Evolutionary conservation across 768 basidiomycete genomes (phyloP).

Genomic region (Mycena epipterygia): DNA sequence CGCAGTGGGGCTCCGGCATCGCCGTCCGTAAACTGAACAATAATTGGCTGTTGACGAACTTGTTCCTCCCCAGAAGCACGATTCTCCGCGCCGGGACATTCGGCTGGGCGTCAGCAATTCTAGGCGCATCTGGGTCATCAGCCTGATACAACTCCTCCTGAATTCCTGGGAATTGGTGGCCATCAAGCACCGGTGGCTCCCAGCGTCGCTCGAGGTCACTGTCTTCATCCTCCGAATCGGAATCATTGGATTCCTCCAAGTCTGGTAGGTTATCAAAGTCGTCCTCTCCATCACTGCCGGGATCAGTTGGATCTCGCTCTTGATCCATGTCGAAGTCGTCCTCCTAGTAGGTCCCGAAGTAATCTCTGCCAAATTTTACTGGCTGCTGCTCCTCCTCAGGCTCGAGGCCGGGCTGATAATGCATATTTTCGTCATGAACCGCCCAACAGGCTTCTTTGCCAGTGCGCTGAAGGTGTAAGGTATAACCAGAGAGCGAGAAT

Average conservation of each 20-base stretch:
- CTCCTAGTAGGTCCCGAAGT: constrained; percentile 10
- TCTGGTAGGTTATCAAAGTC: neutral
- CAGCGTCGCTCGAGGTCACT: neutral
- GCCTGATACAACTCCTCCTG: neutral
- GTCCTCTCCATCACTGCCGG: neutral
- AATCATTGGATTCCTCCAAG: neutral
- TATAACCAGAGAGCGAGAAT: constrained; percentile 15
- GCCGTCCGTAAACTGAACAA: constrained; percentile 3
- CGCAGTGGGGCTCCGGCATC: constrained; percentile 5
- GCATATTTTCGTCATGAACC: neutral
- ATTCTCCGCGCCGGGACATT: constrained; percentile 1
- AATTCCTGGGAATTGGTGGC: neutral
- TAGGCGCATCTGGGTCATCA: neutral
- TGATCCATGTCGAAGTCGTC: constrained; percentile 16
- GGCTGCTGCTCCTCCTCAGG: neutral
- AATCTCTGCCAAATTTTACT: neutral
- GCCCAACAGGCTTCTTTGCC: neutral
- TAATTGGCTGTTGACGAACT: neutral
- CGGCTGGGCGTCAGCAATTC: neutral
- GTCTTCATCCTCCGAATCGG: neutral
- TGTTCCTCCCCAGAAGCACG: neutral
- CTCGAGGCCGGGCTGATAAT: neutral
- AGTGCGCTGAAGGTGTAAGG: constrained; percentile 4
- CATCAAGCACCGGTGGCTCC: neutral
- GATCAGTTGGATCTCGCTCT: neutral